phyloP scores from a whole-genome alignment of 2,329 filamentous ascomycete genomes.

The Tolypocladium nubicola region DNA sequence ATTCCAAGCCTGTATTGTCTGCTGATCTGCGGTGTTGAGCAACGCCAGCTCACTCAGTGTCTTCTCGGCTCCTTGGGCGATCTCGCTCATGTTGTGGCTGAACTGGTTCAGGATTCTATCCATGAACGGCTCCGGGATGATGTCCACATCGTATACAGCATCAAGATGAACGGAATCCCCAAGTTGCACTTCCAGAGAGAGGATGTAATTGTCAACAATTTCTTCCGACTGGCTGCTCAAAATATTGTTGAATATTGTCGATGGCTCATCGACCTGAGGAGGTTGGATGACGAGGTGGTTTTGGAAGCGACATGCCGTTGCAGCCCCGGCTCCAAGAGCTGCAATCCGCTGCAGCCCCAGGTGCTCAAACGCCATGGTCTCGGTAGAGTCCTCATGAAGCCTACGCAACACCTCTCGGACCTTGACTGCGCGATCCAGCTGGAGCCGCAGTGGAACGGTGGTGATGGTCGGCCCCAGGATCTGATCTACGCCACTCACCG shows the following conservation, averaged over 20 bases:
- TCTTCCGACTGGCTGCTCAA: constrained; percentile 1
- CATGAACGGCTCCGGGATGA: neutral
- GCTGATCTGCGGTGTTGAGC: neutral
- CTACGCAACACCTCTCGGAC: constrained; percentile 5
- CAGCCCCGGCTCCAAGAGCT: constrained; percentile 3
- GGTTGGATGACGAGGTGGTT: constrained; percentile 19
- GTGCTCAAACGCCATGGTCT: constrained; percentile 11
- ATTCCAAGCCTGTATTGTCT: neutral
- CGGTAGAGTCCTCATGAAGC: constrained; percentile 7
- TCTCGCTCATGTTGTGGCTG: neutral
- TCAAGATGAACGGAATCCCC: neutral
- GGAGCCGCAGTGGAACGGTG: constrained; percentile 29
- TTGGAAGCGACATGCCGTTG: constrained; percentile 13
- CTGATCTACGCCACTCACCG: constrained; percentile 9
- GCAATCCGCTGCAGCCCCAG: constrained; percentile 12
- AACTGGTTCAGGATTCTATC: constrained; percentile 1
- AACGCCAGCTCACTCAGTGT: neutral
- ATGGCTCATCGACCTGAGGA: neutral
- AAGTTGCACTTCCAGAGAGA: neutral
- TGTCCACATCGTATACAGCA: neutral
- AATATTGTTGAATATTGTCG: neutral
- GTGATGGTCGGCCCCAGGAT: constrained; percentile 23
- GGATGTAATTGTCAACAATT: constrained; percentile 1
- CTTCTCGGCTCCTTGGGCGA: neutral
- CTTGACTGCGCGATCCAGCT: constrained; percentile 14